These are phyloP conservation scores for Chimonanthus praecox DNA, from an alignment of 164 flowering plant species.

Conservation along the genomic window DNA sequence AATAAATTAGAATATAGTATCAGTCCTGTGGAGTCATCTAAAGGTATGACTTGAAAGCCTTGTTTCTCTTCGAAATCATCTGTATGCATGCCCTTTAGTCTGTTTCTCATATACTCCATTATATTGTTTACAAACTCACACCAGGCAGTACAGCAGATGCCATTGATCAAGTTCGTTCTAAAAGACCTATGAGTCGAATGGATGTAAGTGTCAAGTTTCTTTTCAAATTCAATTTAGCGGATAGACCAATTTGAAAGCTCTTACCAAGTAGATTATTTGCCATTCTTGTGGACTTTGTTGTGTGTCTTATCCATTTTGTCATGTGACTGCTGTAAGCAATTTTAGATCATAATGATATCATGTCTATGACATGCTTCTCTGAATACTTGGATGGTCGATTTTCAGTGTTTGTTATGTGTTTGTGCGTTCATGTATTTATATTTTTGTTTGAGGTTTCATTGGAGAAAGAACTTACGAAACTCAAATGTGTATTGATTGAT, in stretches of 20 bases:
- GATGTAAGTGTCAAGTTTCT: conserved; percentile 50
- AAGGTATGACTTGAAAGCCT: conserved; percentile 34
- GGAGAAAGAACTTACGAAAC: too few species aligned
- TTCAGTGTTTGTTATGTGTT: too few species aligned
- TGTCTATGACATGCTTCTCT: too few species aligned
- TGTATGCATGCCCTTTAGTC: not conserved
- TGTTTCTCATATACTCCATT: conserved; percentile 1
- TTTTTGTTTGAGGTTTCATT: too few species aligned
- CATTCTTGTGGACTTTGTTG: not conserved
- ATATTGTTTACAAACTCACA: conserved; percentile 25
- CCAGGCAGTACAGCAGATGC: conserved; percentile 54
- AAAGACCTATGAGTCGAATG: conserved; percentile 76
- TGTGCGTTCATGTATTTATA: too few species aligned
- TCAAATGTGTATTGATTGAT: too few species aligned
- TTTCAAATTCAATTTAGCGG: not conserved
- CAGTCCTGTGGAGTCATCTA: conserved; percentile 29
- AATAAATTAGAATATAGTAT: conserved; percentile 30
- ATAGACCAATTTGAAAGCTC: not conserved
- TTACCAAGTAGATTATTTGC: not conserved
- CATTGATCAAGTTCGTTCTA: conserved; percentile 55
- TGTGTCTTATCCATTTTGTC: not conserved
- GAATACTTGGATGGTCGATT: too few species aligned
- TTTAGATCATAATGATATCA: too few species aligned
- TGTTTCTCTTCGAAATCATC: not conserved
- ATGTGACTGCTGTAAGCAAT: too few species aligned